phyloP scores from a whole-genome alignment of 2,329 filamentous ascomycete species.

The Colletotrichum graminicola region DNA sequence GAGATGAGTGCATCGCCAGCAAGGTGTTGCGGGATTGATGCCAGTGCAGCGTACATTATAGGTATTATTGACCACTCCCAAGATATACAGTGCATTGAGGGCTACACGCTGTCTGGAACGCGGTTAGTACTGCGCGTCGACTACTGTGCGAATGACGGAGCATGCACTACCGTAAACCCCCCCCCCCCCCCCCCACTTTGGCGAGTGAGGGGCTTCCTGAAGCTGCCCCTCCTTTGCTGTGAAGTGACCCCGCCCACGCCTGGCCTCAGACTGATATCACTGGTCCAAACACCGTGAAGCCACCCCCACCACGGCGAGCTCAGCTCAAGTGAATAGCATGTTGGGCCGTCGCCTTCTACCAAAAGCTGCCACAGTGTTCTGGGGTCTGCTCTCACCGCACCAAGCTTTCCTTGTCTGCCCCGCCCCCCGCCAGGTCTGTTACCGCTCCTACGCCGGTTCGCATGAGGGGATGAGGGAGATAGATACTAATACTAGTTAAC shows the following conservation, averaged over 20 bases:
- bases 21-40: background rate
- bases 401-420: slow-evolving; percentile 24
- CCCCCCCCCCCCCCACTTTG: background rate
- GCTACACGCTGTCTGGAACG: no score
- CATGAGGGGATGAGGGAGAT: background rate
- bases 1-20: background rate
- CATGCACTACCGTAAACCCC: background rate
- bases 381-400: slow-evolving; percentile 12
- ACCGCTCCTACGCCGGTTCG: slow-evolving; percentile 5
- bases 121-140: background rate
- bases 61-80: background rate
- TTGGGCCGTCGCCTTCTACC: slow-evolving; percentile 10
- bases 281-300: slow-evolving; percentile 19
- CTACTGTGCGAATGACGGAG: slow-evolving; percentile 7
- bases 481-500: slow-evolving; percentile 11
- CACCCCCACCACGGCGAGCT: slow-evolving; percentile 32
- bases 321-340: slow-evolving; percentile 4
- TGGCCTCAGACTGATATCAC: slow-evolving; percentile 38
- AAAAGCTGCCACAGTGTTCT: slow-evolving; percentile 12
- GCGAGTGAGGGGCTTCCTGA: slow-evolving; percentile 24
- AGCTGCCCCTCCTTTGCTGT: slow-evolving; percentile 35
- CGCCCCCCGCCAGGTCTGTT: slow-evolving; percentile 21
- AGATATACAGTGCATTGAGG: background rate
- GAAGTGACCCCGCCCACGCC: slow-evolving; percentile 31
- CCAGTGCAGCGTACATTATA: background rate